These are phyloP conservation scores for Graphiopsis chlorocephala DNA, from an alignment of 2,329 filamentous ascomycete species.

Conservation along the genomic window DNA sequence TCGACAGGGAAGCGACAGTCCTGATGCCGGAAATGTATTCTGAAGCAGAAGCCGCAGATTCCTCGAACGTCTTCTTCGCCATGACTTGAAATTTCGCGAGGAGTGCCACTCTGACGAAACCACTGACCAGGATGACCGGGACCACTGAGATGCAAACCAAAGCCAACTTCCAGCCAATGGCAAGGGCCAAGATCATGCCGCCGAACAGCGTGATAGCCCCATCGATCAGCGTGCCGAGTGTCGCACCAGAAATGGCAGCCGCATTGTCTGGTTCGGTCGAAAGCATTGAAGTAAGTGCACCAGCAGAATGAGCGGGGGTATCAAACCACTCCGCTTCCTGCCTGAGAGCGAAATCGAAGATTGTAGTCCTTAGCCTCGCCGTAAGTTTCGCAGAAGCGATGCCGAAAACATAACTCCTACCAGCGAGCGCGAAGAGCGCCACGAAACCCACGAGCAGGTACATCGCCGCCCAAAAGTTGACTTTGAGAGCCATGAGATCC, in stretches of 20 bases:
- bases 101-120: conserved; percentile 45
- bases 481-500: conserved; percentile 54
- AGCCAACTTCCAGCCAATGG: conserved; percentile 50
- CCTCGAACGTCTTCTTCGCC: conserved; percentile 24
- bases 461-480: conserved; percentile 56
- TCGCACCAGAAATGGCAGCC: conserved; percentile 53
- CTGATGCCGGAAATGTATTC: conserved; percentile 33
- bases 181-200: conserved; percentile 47
- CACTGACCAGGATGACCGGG: conserved; percentile 42
- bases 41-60: conserved; percentile 28
- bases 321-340: conserved; percentile 38
- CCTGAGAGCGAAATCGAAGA: conserved; percentile 28
- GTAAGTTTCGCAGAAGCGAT: conserved; percentile 45
- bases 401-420: conserved; percentile 43
- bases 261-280: conserved; percentile 51
- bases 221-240: conserved; percentile 47
- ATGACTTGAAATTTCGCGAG: conserved; percentile 25
- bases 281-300: conserved; percentile 47
- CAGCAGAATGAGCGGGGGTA: conserved; percentile 48
- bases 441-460: conserved; percentile 69
- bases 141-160: conserved; percentile 43
- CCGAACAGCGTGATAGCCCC: conserved; percentile 44
- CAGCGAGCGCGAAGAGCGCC: conserved; percentile 57
- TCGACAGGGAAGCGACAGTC: conserved; percentile 33
- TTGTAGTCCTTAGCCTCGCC: conserved; percentile 36